Percentiles rank a stretch among this genome's conserved stretches.
These are phyloP conservation scores for Scheffersomyces titani DNA, from an alignment of 1,139 yeast species.

Conservation along the genomic window DNA sequence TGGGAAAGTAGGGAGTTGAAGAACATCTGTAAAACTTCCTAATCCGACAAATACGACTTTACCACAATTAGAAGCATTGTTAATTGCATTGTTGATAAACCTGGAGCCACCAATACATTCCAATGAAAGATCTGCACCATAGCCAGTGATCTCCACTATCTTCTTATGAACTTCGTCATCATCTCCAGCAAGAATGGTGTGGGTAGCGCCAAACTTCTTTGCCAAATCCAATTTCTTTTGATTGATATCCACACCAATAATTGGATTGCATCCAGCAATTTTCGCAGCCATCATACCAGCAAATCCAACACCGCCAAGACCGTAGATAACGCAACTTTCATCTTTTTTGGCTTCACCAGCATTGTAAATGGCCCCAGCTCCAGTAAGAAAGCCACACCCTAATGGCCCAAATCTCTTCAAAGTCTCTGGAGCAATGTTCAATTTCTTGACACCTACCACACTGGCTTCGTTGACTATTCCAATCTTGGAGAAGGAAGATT, in stretches of 20 bases:
- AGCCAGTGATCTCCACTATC: slow-evolving; percentile 21
- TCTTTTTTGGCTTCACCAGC: slow-evolving; percentile 8
- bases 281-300: slow-evolving; percentile 28
- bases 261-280: slow-evolving; percentile 26
- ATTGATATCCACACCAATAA: slow-evolving; percentile 45
- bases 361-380: slow-evolving; percentile 6
- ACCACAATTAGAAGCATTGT: slow-evolving; percentile 5
- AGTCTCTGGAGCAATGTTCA: slow-evolving; percentile 1
- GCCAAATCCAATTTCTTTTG: slow-evolving; percentile 43
- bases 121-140: slow-evolving; percentile 7
- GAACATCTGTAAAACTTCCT: slow-evolving; percentile 1
- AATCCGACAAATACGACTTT: slow-evolving; percentile 7
- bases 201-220: slow-evolving; percentile 41
- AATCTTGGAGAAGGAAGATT: slow-evolving; percentile 4
- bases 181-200: slow-evolving; percentile 17
- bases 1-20: slow-evolving; percentile 6
- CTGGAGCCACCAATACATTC: slow-evolving; percentile 7
- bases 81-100: slow-evolving; percentile 5
- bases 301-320: slow-evolving; percentile 51
- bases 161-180: slow-evolving; percentile 21
- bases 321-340: slow-evolving; percentile 15
- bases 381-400: slow-evolving; percentile 9
- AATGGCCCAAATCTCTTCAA: slow-evolving; percentile 5
- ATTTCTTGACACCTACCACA: slow-evolving; percentile 4
- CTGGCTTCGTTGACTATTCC: neutral